Evolutionary conservation across 164 flowering plant genomes (phyloP).

Genomic region (Aristolochia fimbriata): DNA sequence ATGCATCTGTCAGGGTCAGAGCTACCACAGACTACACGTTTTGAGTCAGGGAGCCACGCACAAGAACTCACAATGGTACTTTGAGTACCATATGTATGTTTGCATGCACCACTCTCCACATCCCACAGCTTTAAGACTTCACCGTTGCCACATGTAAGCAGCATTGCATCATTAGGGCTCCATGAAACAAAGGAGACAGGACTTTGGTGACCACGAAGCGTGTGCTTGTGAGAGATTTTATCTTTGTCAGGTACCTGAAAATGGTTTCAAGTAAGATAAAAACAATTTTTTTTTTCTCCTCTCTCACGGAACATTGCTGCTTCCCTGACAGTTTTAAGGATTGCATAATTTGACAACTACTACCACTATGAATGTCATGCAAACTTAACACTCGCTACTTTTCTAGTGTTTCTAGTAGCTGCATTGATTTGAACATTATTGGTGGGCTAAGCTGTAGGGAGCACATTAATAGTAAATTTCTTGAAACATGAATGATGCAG

Average conservation of each 20-base stretch:
- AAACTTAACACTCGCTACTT: too few species aligned
- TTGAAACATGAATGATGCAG: too few species aligned
- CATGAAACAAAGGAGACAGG: constrained; percentile 83
- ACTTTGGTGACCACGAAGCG: constrained; percentile 50
- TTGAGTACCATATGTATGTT: constrained; percentile 56
- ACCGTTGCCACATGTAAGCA: constrained; percentile 84
- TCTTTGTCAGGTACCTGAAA: constrained; percentile 58
- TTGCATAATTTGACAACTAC: too few species aligned
- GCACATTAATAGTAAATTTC: too few species aligned
- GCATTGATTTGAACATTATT: too few species aligned
- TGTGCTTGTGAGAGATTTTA: constrained; percentile 36
- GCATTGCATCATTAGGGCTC: constrained; percentile 86
- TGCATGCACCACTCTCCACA: constrained; percentile 72
- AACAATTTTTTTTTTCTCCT: too few species aligned
- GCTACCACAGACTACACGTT: constrained; percentile 68
- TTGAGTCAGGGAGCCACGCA: constrained; percentile 92
- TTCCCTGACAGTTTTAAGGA: too few species aligned
- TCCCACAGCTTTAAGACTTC: constrained; percentile 89
- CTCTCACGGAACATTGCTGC: too few species aligned
- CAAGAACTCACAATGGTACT: constrained; percentile 71
- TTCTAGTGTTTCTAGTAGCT: too few species aligned
- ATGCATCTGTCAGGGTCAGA: constrained; percentile 74
- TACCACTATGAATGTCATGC: too few species aligned
- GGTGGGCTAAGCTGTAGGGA: too few species aligned
- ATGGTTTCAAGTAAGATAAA: neutral